Evolutionary conservation across 2,329 filamentous ascomycete genomes (phyloP).

Genomic region (Fusarium floridanum): DNA sequence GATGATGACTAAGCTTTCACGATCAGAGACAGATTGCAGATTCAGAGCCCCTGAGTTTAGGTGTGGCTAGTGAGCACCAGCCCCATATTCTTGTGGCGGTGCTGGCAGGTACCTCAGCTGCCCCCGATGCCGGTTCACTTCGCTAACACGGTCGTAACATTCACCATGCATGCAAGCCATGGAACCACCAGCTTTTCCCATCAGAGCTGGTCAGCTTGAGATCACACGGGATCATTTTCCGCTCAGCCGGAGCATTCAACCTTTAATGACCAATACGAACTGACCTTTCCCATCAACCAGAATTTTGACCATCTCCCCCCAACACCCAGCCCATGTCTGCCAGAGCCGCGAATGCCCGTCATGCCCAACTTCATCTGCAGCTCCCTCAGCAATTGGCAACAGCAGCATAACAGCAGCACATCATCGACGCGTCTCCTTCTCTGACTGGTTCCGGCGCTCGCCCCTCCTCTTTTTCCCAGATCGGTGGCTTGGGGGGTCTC

Average conservation of each 20-base stretch:
- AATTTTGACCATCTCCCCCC: background rate
- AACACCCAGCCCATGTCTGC: background rate
- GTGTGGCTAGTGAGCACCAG: slow-evolving; percentile 30
- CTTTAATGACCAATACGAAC: background rate
- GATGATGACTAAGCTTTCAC: slow-evolving; percentile 35
- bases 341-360: background rate
- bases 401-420: slow-evolving; percentile 23
- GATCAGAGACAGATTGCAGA: slow-evolving; percentile 44
- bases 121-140: slow-evolving; percentile 28
- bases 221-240: background rate
- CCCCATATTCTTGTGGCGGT: background rate
- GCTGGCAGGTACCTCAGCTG: slow-evolving; percentile 10
- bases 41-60: slow-evolving; percentile 37
- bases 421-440: slow-evolving; percentile 13
- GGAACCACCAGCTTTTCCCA: slow-evolving; percentile 25
- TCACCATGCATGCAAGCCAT: slow-evolving; percentile 23
- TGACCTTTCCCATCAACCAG: background rate
- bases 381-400: slow-evolving; percentile 10
- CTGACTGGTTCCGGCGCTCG: slow-evolving; percentile 33
- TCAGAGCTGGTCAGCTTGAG: slow-evolving; percentile 20
- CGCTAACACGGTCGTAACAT: slow-evolving; percentile 27
- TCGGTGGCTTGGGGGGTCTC: slow-evolving; percentile 39
- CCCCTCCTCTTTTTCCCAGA: slow-evolving; percentile 29
- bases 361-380: slow-evolving; percentile 3
- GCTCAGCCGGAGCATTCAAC: background rate